Percentiles rank a stretch among this genome's conserved stretches.
phyloP scores from a whole-genome alignment of 2,329 filamentous ascomycete species.

The Calonectria montana region DNA sequence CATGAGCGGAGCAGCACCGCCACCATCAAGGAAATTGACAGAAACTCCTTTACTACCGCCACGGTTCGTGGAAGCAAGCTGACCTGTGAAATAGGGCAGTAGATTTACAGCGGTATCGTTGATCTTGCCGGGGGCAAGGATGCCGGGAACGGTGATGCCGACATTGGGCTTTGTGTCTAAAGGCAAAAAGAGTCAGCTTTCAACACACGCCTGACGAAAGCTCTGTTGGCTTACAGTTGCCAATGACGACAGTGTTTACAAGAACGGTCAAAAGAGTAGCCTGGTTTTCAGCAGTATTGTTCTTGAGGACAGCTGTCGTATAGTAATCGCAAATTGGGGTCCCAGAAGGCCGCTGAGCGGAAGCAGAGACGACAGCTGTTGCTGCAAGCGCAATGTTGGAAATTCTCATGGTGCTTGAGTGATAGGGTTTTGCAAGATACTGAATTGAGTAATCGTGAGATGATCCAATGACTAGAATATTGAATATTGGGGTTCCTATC shows the following conservation, averaged over 20 bases:
- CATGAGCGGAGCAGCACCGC: constrained; percentile 65
- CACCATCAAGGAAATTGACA: constrained; percentile 72
- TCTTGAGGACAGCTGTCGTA: constrained; percentile 67
- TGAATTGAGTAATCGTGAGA: neutral
- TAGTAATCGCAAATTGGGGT: constrained; percentile 73
- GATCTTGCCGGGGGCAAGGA: constrained; percentile 62
- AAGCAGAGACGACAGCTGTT: constrained; percentile 32
- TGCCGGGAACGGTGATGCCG: constrained; percentile 65
- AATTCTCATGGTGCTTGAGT: constrained; percentile 39
- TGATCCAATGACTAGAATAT: neutral
- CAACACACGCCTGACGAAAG: neutral
- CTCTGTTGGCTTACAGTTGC: constrained; percentile 60
- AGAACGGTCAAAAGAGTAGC: constrained; percentile 65
- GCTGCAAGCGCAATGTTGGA: constrained; percentile 34
- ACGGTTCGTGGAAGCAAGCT: constrained; percentile 63
- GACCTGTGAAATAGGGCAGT: constrained; percentile 69
- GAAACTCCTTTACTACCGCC: constrained; percentile 57
- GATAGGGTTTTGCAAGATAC: neutral
- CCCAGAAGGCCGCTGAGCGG: constrained; percentile 60
- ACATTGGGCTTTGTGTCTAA: constrained; percentile 65
- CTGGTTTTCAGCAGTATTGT: constrained; percentile 71
- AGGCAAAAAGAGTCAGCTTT: neutral
- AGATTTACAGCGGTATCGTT: constrained; percentile 66
- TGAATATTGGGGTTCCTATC: neutral
- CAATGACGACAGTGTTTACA: constrained; percentile 73